Evolutionary conservation across 352 stramenopile species (phyloP).

Genomic region (Phytophthora kernoviae): DNA sequence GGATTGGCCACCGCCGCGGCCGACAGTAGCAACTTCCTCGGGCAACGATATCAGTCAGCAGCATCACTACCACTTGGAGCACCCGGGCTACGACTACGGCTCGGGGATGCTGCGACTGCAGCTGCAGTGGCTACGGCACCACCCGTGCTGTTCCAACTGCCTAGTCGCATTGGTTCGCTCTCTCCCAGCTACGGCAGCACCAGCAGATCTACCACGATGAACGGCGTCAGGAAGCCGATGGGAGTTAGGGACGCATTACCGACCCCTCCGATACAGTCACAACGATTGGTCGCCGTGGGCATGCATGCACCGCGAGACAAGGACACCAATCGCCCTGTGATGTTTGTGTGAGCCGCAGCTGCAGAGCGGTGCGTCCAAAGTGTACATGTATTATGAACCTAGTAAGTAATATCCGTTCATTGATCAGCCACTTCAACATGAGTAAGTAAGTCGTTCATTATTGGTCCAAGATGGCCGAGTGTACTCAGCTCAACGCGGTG

Average conservation of each 20-base stretch:
- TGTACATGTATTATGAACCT: neutral
- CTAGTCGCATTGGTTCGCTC: constrained; percentile 4
- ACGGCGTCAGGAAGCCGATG: constrained; percentile 1
- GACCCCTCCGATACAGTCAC: neutral
- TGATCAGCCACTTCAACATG: too few relatives aligned
- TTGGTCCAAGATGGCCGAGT: too few relatives aligned
- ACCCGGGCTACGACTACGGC: constrained; percentile 22
- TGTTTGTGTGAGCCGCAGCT: neutral
- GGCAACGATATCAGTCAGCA: constrained; percentile 2
- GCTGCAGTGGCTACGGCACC: constrained; percentile 3
- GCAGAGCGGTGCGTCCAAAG: neutral
- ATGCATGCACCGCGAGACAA: neutral
- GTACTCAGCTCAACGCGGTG: too few relatives aligned
- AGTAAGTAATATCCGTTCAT: neutral
- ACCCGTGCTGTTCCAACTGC: constrained; percentile 7
- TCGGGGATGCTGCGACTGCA: constrained; percentile 2
- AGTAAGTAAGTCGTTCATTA: too few relatives aligned
- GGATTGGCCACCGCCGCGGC: constrained; percentile 35
- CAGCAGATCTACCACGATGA: constrained; percentile 20
- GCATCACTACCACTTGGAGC: constrained; percentile 17
- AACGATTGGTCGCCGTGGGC: neutral
- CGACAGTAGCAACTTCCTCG: neutral
- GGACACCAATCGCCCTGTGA: neutral
- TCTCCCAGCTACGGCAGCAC: constrained; percentile 1
- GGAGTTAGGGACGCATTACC: neutral